Evolutionary conservation across 768 basidiomycete genomes (phyloP), one percentile per base, ranked within the genome.

Genomic region (Boletus reticulatus): DNA sequence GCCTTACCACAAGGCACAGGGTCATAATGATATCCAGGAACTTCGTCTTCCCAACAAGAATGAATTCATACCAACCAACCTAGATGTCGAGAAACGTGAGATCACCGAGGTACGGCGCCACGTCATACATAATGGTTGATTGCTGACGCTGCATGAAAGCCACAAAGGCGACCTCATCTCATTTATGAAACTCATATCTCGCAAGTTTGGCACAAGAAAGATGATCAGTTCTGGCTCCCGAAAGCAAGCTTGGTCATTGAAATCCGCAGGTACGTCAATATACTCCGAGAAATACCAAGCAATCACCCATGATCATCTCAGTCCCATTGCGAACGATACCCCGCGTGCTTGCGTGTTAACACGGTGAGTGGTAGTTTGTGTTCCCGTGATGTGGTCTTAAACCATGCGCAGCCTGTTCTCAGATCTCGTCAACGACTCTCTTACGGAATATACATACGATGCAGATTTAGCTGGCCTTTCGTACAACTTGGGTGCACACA

Each of bases 141-240:
- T 27, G 16, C 50, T 47, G n/a, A 57, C 22, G 22, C 53, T 46
- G 42, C 36, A 46, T 56, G 31, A 48, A 65, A 96, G 92, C 89
- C 90, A 27, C 72, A 80, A 55, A 83, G 81, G 56, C 81, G 89
- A 13, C 95, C 96, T 4, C 76, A 81, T 56, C 80, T 94, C 56
- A 81, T 98, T 52, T 76, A 83, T 32, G 82, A 94, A 70, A 89
- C 85, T 0, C 74, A 82, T 0, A 63, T 87, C 27, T 88, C 87
- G 5, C 80, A 85, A 13, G 74, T 98, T 4, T 99, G 96, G 95
- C 84, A 94, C 74, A 99, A 99, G 78, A 94, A 94, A 68, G 97
- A 99, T 68, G 96, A 99, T 70, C 82, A 79, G 57, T 99, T 97
- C 76, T 96, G 93, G 89, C 84, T 96, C 11, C 97, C 97, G 0